Evolutionary conservation across 805 yeast genomes (phyloP), one percentile per base, ranked within the genome.

Genomic region (Candida pini): DNA sequence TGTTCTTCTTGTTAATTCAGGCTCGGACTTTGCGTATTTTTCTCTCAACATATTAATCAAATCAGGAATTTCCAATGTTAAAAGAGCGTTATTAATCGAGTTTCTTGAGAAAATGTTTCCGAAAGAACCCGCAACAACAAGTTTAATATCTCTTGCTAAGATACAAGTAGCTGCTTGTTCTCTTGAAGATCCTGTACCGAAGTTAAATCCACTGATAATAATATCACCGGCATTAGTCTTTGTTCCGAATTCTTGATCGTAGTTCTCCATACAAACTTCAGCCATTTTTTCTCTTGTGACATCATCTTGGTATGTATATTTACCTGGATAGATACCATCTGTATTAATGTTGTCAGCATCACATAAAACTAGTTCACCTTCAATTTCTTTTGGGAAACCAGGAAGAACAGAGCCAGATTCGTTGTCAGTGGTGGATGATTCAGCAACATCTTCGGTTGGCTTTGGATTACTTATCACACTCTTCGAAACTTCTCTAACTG

Each of bases 131-230:
- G 96, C 84, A 39, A 94, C 96, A 16, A 92, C 95, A 47, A 92
- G 68, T 48, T 78, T 77, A 73, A 92, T 87, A 45, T 88, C 97
- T 53, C 94, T 77, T 27, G 98, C 97, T 46, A 92, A 70, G 40
- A 92, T 82, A 16, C 95, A 89, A n/a, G 98, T 92, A 22, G 98
- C 98, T 4, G 99, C 99, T 66, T 92, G 99, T 60, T 92, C 99
- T 65, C 99, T 79, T 18, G 96, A 87, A 7, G 97, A 89, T 30
- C 99, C 98, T 9, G 98, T 92, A 49, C 99, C 99, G 58, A 92
- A 92, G 60, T 92, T 92, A 70, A 67, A 92, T 13, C 99, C 99
- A 37, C 89, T 77, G 30, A 92, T 76, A 37, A 92, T 75, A 48
- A 92, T 88, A 60, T 92, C 99, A 31, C 90, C 57, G 4, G 95